phyloP scores from a whole-genome alignment of 2,329 filamentous ascomycete genomes.

The Curvularia hawaiiensis region DNA sequence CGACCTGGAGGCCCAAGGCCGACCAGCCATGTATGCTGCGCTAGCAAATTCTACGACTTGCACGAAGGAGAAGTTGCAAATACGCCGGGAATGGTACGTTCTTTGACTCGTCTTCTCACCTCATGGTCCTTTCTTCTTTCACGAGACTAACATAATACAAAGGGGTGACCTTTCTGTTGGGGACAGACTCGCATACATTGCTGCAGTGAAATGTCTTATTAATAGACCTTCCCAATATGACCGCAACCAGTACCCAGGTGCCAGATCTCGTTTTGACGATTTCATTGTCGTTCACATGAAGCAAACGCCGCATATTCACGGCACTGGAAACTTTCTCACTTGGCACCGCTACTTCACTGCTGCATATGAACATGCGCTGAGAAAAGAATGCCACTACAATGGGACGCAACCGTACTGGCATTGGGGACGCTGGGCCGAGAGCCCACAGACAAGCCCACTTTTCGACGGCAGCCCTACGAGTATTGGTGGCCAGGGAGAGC shows the following conservation, averaged over 20 bases:
- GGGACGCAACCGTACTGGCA: slow-evolving; percentile 59
- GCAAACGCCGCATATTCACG: slow-evolving; percentile 42
- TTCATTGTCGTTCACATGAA: slow-evolving; percentile 47
- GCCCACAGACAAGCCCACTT: slow-evolving; percentile 56
- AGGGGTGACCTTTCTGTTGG: slow-evolving; percentile 37
- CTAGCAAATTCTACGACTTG: slow-evolving; percentile 38
- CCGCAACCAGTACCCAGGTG: slow-evolving; percentile 36
- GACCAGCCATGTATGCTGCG: slow-evolving; percentile 33
- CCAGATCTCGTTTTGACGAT: slow-evolving; percentile 44
- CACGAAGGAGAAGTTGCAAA: slow-evolving; percentile 38
- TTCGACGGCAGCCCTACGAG: slow-evolving; percentile 62
- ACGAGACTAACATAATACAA: not conserved
- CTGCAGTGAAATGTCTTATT: slow-evolving; percentile 43
- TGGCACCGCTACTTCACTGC: slow-evolving; percentile 53
- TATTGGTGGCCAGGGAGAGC: slow-evolving; percentile 54
- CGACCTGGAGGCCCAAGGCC: slow-evolving; percentile 35
- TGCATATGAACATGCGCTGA: slow-evolving; percentile 50
- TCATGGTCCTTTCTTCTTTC: not conserved
- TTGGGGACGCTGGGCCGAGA: slow-evolving; percentile 55
- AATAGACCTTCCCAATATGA: slow-evolving; percentile 31
- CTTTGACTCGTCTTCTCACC: no score
- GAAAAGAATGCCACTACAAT: slow-evolving; percentile 51
- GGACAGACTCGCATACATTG: slow-evolving; percentile 46
- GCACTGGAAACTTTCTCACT: slow-evolving; percentile 44
- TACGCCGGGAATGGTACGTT: slow-evolving; percentile 38